Conservation (phyloP, 2,329 filamentous ascomycete species). For the Alternaria ventricosa region DNA sequence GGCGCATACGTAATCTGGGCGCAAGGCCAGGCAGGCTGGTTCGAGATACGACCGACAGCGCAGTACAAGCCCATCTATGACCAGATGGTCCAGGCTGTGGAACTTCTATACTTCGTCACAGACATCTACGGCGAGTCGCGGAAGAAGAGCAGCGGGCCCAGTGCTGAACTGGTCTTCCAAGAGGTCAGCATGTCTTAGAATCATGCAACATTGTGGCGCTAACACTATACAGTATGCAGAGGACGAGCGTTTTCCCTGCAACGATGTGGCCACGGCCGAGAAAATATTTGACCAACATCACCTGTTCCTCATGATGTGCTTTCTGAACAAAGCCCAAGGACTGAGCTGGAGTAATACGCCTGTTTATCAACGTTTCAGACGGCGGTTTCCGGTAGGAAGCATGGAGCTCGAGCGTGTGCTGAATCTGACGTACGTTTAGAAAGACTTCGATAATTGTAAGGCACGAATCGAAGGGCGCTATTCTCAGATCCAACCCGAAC, state of each 20-base stretch:
- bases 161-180: constrained; percentile 49
- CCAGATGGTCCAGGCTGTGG: constrained; percentile 68
- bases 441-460: constrained; percentile 40
- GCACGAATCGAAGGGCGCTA: constrained; percentile 40
- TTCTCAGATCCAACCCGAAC: constrained; percentile 19
- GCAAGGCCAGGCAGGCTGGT: constrained; percentile 70
- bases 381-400: constrained; percentile 44
- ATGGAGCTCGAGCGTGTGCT: background rate
- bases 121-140: constrained; percentile 60
- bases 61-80: constrained; percentile 64
- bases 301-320: constrained; percentile 54
- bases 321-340: constrained; percentile 53
- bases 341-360: constrained; percentile 54
- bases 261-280: constrained; percentile 31
- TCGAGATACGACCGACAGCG: constrained; percentile 66
- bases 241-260: constrained; percentile 37
- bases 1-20: constrained; percentile 70
- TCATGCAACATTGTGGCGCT: background rate
- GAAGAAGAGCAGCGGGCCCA: constrained; percentile 49
- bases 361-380: constrained; percentile 51
- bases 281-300: constrained; percentile 45
- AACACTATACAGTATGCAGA: constrained; percentile 43
- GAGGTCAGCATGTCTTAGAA: constrained; percentile 33
- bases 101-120: constrained; percentile 68
- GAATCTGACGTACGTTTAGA: constrained; percentile 24